phyloP scores from a whole-genome alignment of 192 early-diverging fungal genomes.

The Podila epigama region DNA sequence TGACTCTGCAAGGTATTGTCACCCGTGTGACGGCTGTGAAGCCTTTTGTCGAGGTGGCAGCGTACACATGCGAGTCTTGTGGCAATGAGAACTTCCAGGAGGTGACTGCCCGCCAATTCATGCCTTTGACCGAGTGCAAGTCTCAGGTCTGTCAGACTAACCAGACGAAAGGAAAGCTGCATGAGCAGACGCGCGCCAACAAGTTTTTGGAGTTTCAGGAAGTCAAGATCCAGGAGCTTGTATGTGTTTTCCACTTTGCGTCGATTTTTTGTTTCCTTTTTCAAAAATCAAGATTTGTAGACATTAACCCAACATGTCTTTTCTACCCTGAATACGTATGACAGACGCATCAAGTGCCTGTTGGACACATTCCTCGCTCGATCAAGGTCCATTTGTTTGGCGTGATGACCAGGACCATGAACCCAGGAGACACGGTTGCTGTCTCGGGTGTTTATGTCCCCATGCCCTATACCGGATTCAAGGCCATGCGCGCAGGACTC shows the following conservation, averaged over 20 bases:
- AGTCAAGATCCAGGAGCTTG: slow-evolving; percentile 94
- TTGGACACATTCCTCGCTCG: slow-evolving; percentile 96
- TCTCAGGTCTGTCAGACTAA: slow-evolving; percentile 83
- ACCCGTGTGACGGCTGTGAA: slow-evolving; percentile 95
- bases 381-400: slow-evolving; percentile 94
- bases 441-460: slow-evolving; percentile 92
- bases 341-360: slow-evolving; percentile 96
- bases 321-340: background rate
- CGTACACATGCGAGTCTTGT: slow-evolving; percentile 93
- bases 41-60: slow-evolving; percentile 87
- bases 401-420: slow-evolving; percentile 76
- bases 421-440: slow-evolving; percentile 87
- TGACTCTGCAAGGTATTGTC: slow-evolving; percentile 91
- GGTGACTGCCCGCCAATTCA: slow-evolving; percentile 76
- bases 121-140: slow-evolving; percentile 83
- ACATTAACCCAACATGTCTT: background rate
- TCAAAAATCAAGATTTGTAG: background rate
- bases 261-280: background rate
- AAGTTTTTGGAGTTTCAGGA: slow-evolving; percentile 97
- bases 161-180: slow-evolving; percentile 80
- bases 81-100: slow-evolving; percentile 97
- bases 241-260: slow-evolving; percentile 32
- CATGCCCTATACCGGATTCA: slow-evolving; percentile 92
- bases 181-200: slow-evolving; percentile 90
- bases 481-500: slow-evolving; percentile 87